phyloP scores from a whole-genome alignment of 1,139 yeast genomes.

The Zygosaccharomyces sapae region DNA sequence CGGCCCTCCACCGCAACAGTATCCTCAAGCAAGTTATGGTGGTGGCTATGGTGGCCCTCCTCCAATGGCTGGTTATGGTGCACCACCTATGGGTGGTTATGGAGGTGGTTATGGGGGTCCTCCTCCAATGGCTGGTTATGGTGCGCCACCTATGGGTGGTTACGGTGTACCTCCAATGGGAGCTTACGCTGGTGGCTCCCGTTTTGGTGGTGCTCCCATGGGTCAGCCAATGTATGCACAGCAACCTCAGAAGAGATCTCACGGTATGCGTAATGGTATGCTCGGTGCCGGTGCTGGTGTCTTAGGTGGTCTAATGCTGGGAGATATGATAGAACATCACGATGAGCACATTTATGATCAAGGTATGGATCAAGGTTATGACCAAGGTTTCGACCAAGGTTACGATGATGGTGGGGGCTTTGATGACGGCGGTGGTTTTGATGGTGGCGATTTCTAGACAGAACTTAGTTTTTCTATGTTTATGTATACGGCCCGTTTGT shows the following conservation, averaged over 20 bases:
- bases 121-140: neutral
- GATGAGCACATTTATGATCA: constrained; percentile 20
- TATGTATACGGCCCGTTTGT: neutral
- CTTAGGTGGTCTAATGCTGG: constrained; percentile 65
- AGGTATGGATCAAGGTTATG: constrained; percentile 23
- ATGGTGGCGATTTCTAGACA: constrained; percentile 6
- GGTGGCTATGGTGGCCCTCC: neutral
- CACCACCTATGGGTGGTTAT: constrained; percentile 1
- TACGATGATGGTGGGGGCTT: constrained; percentile 30
- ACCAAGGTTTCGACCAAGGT: constrained; percentile 23
- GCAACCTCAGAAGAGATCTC: constrained; percentile 25
- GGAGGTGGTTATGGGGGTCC: neutral
- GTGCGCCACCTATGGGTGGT: constrained; percentile 2
- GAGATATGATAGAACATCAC: constrained; percentile 28
- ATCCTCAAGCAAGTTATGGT: constrained; percentile 7
- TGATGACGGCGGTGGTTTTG: constrained; percentile 20
- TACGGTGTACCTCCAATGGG: constrained; percentile 7
- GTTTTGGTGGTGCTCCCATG: neutral
- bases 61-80: constrained; percentile 3
- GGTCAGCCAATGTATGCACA: constrained; percentile 30
- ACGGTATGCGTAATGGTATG: constrained; percentile 44
- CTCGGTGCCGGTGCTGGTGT: constrained; percentile 82
- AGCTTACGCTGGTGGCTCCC: constrained; percentile 9
- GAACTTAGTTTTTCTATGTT: neutral
- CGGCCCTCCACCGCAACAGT: constrained; percentile 13